Percentiles rank a stretch among this genome's conserved stretches.
phyloP scores from a whole-genome alignment of 2,329 filamentous ascomycete species.

The Pyrenophora tritici-repentis region DNA sequence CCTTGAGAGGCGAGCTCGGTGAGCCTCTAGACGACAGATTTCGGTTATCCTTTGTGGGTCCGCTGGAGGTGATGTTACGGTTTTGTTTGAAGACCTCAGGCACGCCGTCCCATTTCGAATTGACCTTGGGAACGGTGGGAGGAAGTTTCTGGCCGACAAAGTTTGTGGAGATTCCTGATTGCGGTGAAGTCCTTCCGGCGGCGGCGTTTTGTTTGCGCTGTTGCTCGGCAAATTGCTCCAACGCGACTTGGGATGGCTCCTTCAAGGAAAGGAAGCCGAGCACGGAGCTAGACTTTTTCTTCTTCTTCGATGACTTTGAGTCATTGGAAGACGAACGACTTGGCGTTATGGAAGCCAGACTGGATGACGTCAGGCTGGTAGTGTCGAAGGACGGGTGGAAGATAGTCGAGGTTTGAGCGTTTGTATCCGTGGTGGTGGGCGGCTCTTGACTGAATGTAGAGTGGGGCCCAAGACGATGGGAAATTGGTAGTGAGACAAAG shows the following conservation, averaged over 20 bases:
- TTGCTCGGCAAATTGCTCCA: constrained; percentile 53
- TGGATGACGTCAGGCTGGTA: constrained; percentile 34
- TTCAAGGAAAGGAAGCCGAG: constrained; percentile 55
- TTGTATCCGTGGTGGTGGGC: constrained; percentile 15
- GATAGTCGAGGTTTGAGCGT: constrained; percentile 6
- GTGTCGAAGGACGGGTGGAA: constrained; percentile 24
- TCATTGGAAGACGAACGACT: constrained; percentile 34
- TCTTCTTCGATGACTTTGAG: constrained; percentile 37
- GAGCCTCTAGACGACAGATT: constrained; percentile 24
- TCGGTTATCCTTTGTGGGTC: constrained; percentile 23
- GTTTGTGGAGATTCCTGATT: constrained; percentile 19
- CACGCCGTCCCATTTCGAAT: constrained; percentile 60
- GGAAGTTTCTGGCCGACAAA: constrained; percentile 53
- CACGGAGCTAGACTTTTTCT: constrained; percentile 45
- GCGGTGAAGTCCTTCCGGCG: constrained; percentile 26
- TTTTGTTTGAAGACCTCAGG: constrained; percentile 48
- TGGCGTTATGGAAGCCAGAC: constrained; percentile 39
- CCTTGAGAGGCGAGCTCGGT: constrained; percentile 13
- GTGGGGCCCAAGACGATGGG: constrained; percentile 10
- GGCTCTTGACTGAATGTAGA: constrained; percentile 11
- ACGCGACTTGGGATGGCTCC: constrained; percentile 55
- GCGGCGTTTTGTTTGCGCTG: constrained; percentile 48
- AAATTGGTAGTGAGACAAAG: constrained; percentile 18
- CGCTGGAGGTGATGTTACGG: constrained; percentile 16
- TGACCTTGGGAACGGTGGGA: constrained; percentile 56